Conservation (phyloP, 1,284 basidiomycete species). For the Rhizoctonia solani region DNA sequence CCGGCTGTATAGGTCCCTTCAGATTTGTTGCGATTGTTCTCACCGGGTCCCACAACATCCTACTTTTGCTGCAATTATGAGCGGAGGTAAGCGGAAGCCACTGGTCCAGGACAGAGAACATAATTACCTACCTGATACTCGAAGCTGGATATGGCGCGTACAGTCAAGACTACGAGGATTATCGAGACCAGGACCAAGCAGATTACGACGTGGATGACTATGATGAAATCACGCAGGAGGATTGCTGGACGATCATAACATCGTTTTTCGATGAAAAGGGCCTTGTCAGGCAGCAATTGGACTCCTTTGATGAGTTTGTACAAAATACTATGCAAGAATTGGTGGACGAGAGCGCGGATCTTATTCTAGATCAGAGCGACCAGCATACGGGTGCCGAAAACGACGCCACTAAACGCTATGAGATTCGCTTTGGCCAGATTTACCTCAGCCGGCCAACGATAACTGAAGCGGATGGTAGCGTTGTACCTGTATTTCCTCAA, state of each 20-base stretch:
- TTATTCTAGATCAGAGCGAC: constrained; percentile 94
- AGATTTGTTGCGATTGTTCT: neutral
- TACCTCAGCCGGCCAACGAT: constrained; percentile 94
- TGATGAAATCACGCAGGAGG: constrained; percentile 87
- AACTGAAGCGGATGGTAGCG: constrained; percentile 94
- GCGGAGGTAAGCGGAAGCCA: constrained; percentile 31
- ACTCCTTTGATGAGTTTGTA: constrained; percentile 99
- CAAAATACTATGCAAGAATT: constrained; percentile 99
- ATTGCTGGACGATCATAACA: constrained; percentile 94
- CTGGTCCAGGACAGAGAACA: too few species aligned
- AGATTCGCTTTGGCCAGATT: constrained; percentile 97
- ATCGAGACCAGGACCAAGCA: constrained; percentile 49
- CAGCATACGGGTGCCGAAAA: constrained; percentile 88
- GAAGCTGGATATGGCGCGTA: constrained; percentile 30
- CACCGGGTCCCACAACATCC: neutral
- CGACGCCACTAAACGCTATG: constrained; percentile 81
- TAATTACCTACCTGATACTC: too few species aligned
- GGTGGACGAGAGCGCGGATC: constrained; percentile 92
- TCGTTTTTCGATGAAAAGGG: constrained; percentile 98
- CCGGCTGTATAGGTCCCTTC: too few species aligned
- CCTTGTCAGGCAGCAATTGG: constrained; percentile 95
- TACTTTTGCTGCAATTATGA: constrained; percentile 3
- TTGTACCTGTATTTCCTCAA: constrained; percentile 94
- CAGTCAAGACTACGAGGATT: constrained; percentile 35
- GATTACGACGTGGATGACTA: constrained; percentile 60